phyloP scores from a whole-genome alignment of 768 basidiomycete species.

The Pisolithus sp. region DNA sequence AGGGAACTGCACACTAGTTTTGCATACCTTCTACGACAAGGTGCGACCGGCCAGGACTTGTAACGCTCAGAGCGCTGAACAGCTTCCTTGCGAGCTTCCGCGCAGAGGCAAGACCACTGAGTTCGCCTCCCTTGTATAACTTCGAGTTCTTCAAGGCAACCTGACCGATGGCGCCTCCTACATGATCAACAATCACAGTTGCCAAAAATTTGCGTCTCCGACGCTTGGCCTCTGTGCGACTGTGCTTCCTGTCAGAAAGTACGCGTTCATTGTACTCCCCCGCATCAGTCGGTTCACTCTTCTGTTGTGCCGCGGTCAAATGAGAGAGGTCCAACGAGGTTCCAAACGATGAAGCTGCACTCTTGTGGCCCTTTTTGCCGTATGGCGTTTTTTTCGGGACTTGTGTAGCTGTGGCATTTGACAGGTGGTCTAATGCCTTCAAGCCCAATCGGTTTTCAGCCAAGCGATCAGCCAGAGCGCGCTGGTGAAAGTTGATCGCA shows the following conservation, averaged over 20 bases:
- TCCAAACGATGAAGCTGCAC: slow-evolving; percentile 30
- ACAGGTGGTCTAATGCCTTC: slow-evolving; percentile 63
- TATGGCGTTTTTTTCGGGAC: slow-evolving; percentile 33
- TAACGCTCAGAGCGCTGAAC: slow-evolving; percentile 55
- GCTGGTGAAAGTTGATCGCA: slow-evolving; percentile 76
- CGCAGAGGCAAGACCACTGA: slow-evolving; percentile 57
- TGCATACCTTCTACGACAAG: slow-evolving; percentile 59
- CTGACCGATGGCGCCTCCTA: slow-evolving; percentile 58
- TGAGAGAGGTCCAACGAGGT: slow-evolving; percentile 31
- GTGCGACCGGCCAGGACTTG: slow-evolving; percentile 52
- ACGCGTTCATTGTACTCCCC: slow-evolving; percentile 12
- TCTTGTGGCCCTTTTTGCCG: slow-evolving; percentile 42
- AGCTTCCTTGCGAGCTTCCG: slow-evolving; percentile 62
- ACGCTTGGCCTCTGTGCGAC: slow-evolving; percentile 31
- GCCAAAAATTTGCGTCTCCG: slow-evolving; percentile 49
- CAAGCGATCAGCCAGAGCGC: slow-evolving; percentile 67
- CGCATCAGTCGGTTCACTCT: neutral
- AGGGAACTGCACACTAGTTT: neutral
- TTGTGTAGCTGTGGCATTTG: slow-evolving; percentile 50
- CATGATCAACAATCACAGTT: slow-evolving; percentile 65
- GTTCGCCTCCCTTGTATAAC: slow-evolving; percentile 48
- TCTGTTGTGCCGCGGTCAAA: slow-evolving; percentile 12
- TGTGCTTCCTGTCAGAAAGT: slow-evolving; percentile 11
- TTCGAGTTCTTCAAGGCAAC: slow-evolving; percentile 63
- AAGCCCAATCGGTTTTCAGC: slow-evolving; percentile 65